Evolutionary conservation across 345 rosid genomes (phyloP).

Genomic region (Erodium maritimum): DNA sequence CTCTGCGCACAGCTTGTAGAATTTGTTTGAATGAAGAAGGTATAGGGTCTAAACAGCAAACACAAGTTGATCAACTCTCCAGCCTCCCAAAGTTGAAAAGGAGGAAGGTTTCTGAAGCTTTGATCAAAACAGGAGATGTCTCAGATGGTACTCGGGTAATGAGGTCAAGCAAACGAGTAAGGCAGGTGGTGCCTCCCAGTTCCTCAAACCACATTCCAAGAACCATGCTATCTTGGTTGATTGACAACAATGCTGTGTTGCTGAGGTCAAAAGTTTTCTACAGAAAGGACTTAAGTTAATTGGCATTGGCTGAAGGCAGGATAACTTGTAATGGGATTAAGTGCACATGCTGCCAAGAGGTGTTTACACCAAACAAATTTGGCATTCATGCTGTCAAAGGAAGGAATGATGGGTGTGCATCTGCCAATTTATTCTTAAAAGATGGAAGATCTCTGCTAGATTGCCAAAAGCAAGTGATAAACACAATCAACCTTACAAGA

Average conservation of each 20-base stretch:
- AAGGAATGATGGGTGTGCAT: constrained; percentile 8
- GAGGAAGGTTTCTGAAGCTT: neutral
- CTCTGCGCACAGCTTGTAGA: constrained; percentile 32
- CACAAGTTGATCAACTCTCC: neutral
- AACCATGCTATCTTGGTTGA: constrained; percentile 27
- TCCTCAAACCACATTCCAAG: constrained; percentile 7
- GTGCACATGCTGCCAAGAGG: constrained; percentile 20
- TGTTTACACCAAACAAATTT: constrained; percentile 16
- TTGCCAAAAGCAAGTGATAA: constrained; percentile 26
- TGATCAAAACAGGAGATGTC: constrained; percentile 5
- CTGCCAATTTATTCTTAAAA: constrained; percentile 25
- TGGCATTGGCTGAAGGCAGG: constrained; percentile 22
- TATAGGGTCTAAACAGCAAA: neutral
- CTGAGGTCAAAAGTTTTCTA: constrained; percentile 24
- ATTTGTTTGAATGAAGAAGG: constrained; percentile 5
- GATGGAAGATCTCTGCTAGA: constrained; percentile 34
- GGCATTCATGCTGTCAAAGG: constrained; percentile 11
- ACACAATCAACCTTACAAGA: constrained; percentile 1
- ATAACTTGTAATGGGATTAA: constrained; percentile 31
- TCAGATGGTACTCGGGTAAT: neutral
- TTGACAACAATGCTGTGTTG: constrained; percentile 23
- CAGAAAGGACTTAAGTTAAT: neutral
- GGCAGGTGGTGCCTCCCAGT: neutral
- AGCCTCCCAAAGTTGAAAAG: neutral
- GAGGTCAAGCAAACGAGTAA: constrained; percentile 8